Evolutionary conservation across 2,329 filamentous ascomycete species (phyloP).

Genomic region (Pezicula carpinea): DNA sequence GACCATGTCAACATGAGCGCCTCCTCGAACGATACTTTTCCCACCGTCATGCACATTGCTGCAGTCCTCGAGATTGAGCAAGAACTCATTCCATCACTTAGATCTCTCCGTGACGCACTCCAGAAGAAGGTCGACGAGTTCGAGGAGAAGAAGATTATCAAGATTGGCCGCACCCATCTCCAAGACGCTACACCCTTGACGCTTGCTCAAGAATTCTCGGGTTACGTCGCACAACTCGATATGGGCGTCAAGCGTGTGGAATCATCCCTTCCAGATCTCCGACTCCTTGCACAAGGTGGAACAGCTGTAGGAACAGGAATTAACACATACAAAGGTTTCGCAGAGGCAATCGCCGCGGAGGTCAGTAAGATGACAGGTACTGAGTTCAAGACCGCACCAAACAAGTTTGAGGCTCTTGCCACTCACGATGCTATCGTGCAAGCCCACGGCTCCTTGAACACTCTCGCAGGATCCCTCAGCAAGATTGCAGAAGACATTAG

Average conservation of each 20-base stretch:
- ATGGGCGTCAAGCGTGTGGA: constrained; percentile 85
- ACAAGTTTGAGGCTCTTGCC: constrained; percentile 97
- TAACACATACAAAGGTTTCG: constrained; percentile 96
- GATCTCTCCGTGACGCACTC: constrained; percentile 75
- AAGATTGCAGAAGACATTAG: constrained; percentile 98
- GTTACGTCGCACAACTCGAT: constrained; percentile 92
- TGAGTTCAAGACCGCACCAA: constrained; percentile 91
- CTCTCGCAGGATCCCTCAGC: constrained; percentile 82
- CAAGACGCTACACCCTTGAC: constrained; percentile 96
- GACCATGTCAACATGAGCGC: constrained; percentile 99
- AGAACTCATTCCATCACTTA: constrained; percentile 76
- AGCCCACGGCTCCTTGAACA: constrained; percentile 90
- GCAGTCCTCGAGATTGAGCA: constrained; percentile 90
- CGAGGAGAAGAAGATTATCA: constrained; percentile 83
- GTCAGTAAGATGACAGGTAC: constrained; percentile 90
- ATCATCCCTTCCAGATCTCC: constrained; percentile 75
- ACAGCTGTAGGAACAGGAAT: constrained; percentile 96
- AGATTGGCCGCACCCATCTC: constrained; percentile 96
- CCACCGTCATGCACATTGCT: constrained; percentile 99
- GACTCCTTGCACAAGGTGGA: constrained; percentile 87
- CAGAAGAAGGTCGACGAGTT: constrained; percentile 88
- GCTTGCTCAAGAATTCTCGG: constrained; percentile 94
- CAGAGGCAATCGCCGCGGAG: constrained; percentile 85
- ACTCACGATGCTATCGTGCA: constrained; percentile 95
- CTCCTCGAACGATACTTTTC: constrained; percentile 98